Percentiles rank a stretch among this genome's conserved stretches.
Evolutionary conservation across 495 filamentous ascomycete genomes (phyloP).

Genomic region (Hypoxylon crocopeplum): DNA sequence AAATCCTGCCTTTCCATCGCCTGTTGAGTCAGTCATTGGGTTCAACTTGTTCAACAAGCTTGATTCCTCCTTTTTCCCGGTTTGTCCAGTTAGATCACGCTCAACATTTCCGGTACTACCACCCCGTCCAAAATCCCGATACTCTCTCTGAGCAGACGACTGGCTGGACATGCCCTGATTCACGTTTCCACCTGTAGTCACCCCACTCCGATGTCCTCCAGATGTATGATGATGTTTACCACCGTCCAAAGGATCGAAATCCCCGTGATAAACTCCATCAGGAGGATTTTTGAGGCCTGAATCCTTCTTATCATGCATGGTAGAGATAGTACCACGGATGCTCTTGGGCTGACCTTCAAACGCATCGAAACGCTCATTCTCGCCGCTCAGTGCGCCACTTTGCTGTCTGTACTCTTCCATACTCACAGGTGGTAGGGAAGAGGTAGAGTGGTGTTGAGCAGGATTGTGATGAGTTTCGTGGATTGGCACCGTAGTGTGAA

Average conservation of each 20-base stretch:
- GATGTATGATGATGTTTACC: constrained; percentile 8
- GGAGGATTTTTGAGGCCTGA: constrained; percentile 5
- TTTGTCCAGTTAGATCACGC: background rate
- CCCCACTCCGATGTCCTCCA: background rate
- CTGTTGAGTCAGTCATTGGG: constrained; percentile 52
- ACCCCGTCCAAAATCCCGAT: constrained; percentile 2
- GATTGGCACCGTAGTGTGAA: constrained; percentile 71
- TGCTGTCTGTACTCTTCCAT: constrained; percentile 66
- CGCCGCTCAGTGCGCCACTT: constrained; percentile 61
- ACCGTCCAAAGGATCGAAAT: constrained; percentile 27
- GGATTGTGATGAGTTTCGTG: constrained; percentile 71
- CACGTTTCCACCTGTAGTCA: constrained; percentile 8
- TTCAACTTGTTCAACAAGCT: constrained; percentile 56
- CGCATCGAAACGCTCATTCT: constrained; percentile 59
- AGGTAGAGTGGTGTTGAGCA: constrained; percentile 64
- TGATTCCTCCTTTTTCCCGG: constrained; percentile 37
- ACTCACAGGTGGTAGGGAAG: constrained; percentile 64
- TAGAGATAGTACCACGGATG: constrained; percentile 46
- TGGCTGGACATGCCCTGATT: constrained; percentile 7
- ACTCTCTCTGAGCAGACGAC: constrained; percentile 15
- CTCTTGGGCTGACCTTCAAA: constrained; percentile 63
- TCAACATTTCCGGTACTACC: background rate
- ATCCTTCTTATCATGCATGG: constrained; percentile 29
- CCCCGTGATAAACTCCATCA: constrained; percentile 24
- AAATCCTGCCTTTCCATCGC: constrained; percentile 54